phyloP scores from a whole-genome alignment of 306 rosid genomes.

The Benincasa hispida region DNA sequence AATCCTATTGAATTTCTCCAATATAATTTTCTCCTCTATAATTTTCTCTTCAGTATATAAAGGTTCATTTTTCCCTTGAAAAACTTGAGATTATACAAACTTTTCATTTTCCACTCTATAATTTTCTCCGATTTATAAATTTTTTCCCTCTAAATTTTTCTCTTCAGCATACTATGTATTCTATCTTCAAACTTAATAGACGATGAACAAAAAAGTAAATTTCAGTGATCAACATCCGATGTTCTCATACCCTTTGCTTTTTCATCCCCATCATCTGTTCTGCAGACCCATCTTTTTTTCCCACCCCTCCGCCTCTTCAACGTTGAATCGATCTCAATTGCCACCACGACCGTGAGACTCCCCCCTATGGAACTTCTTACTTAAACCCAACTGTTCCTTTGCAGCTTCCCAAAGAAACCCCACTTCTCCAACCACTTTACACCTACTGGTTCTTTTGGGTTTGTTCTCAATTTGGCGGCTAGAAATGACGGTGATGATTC shows the following conservation, averaged over 20 bases:
- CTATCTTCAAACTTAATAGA: no score
- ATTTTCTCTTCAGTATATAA: no score
- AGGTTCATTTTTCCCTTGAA: no score
- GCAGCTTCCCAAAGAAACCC: conserved; percentile 20
- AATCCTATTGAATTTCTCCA: no score
- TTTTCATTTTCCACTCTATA: no score
- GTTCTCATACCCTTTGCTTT: conserved; percentile 61
- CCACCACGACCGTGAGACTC: conserved; percentile 21
- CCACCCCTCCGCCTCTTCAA: conserved; percentile 21
- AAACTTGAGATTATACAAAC: no score
- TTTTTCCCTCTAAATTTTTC: no score
- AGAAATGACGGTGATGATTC: conserved; percentile 3
- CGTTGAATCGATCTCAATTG: conserved; percentile 61
- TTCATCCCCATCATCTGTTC: conserved; percentile 20
- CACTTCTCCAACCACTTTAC: conserved; percentile 7
- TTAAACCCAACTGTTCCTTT: conserved; percentile 17
- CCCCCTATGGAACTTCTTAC: conserved; percentile 20
- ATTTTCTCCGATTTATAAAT: no score
- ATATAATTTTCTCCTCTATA: no score
- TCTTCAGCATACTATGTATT: no score
- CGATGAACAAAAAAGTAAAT: no score
- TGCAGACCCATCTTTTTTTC: conserved; percentile 17
- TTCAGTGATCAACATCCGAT: no score
- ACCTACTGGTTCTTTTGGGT: conserved; percentile 7
- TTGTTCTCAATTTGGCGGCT: conserved; percentile 13